Evolutionary conservation across 164 flowering plant species (phyloP), one percentile per base, ranked within the genome.

Genomic region (Houttuynia cordata): DNA sequence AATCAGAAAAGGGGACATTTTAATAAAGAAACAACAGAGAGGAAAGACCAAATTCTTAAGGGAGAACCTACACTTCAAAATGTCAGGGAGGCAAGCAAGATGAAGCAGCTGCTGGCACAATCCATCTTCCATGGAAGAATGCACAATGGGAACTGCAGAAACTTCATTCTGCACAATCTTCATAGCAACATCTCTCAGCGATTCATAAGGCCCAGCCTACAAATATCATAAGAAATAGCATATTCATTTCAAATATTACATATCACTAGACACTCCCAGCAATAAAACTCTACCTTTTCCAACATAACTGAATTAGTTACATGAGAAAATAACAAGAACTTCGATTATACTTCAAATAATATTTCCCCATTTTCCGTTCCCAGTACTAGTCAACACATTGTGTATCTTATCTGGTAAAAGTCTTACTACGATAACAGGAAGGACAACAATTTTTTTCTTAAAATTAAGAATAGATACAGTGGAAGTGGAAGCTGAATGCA

Each of bases 171-270:
- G 85, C 78, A 91, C 64, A 69, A 91, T 79, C 70, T 72, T 84
- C 65, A 70, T 24, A 51, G 88, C 86, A 30, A 91, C 75, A 60
- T 82, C 97, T 74, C 80, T 86, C 69, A 91, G 62, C 68, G 74
- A 76, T 58, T 88, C 97, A 67, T 78, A 67, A 24, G 97, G 96
- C 52, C 85, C 82, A 73, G 82, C 94, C 97, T 91, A 74, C 69
- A 79, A 4, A 53, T 30, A 49, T 19, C 49, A 45, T 45, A 17
- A 45, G 17, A 45, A 45, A 45, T 7, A 12, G 12, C 6, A 30
- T 30, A 30, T 2, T 30, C 37, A 2, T 30, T 30, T 30, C 37
- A 30, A 30, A 6, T 30, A 2, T 2, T 30, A 30, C 37, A 30
- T 30, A 30, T 6, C 37, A 30, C 37, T 30, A 30, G 37, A 30